Conservation (phyloP, 495 filamentous ascomycete species). For the Margaritispora aquatica region DNA sequence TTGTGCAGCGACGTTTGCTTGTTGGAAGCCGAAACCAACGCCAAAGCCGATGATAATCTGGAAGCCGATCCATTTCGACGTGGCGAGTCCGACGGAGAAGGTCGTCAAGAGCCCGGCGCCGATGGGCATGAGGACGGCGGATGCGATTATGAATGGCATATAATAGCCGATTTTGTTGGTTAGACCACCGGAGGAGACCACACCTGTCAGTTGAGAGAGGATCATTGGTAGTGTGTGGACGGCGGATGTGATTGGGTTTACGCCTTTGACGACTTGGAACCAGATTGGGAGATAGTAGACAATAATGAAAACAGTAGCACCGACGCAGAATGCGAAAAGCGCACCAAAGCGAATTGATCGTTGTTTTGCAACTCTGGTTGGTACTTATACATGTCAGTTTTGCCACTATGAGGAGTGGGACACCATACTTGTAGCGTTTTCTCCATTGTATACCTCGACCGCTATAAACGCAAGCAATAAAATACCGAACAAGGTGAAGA, state of each 20-base stretch:
- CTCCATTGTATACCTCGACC: constrained; percentile 41
- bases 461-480: constrained; percentile 40
- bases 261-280: constrained; percentile 69
- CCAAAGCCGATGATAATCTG: constrained; percentile 7
- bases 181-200: constrained; percentile 25
- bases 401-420: no score
- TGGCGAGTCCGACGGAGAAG: not conserved
- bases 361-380: not conserved
- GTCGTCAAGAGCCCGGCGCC: constrained; percentile 26
- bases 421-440: constrained; percentile 20
- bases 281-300: constrained; percentile 25
- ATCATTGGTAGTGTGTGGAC: constrained; percentile 32
- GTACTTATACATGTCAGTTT: no score
- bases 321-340: constrained; percentile 9
- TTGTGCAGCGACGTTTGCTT: constrained; percentile 11
- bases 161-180: constrained; percentile 27
- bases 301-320: constrained; percentile 22
- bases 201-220: constrained; percentile 26
- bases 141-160: constrained; percentile 26
- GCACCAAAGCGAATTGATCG: not conserved
- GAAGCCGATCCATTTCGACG: constrained; percentile 12
- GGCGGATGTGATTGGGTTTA: not conserved
- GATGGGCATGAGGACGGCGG: constrained; percentile 23
- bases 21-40: constrained; percentile 16
- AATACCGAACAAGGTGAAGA: constrained; percentile 48